Percentiles rank a stretch among this genome's conserved stretches.
Evolutionary conservation across 2,329 filamentous ascomycete genomes (phyloP).

Genomic region (Phaeosphaeriaceae sp.): DNA sequence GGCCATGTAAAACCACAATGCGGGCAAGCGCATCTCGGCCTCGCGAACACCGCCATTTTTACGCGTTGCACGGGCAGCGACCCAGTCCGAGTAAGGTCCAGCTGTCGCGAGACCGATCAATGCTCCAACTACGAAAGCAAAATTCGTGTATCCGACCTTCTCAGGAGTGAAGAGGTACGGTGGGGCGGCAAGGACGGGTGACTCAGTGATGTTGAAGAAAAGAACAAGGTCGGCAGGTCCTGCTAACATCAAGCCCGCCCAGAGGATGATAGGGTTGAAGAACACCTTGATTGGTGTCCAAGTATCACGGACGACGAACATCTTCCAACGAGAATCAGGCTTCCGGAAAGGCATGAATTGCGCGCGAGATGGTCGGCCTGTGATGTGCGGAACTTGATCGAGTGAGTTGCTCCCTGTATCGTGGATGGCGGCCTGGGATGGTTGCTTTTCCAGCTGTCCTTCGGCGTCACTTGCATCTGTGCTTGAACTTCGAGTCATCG

Average conservation of each 20-base stretch:
- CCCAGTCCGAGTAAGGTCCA: slow-evolving; percentile 64
- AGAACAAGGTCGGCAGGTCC: slow-evolving; percentile 53
- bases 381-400: slow-evolving; percentile 25
- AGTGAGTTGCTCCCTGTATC: slow-evolving; percentile 33
- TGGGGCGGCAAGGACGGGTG: slow-evolving; percentile 53
- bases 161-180: slow-evolving; percentile 55
- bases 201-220: slow-evolving; percentile 60
- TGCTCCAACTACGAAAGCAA: slow-evolving; percentile 56
- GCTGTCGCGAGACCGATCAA: slow-evolving; percentile 62
- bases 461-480: slow-evolving; percentile 5
- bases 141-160: slow-evolving; percentile 59
- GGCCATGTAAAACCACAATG: slow-evolving; percentile 55
- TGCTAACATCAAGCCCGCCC: slow-evolving; percentile 44
- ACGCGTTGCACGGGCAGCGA: slow-evolving; percentile 60
- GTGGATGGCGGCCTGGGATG: slow-evolving; percentile 17
- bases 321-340: slow-evolving; percentile 49
- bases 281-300: slow-evolving; percentile 52
- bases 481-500: neutral
- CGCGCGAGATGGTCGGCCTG: slow-evolving; percentile 47
- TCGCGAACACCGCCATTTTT: slow-evolving; percentile 64
- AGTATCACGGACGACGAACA: slow-evolving; percentile 50
- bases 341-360: slow-evolving; percentile 50
- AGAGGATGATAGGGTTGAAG: slow-evolving; percentile 54
- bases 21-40: slow-evolving; percentile 63
- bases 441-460: slow-evolving; percentile 37